These are phyloP conservation scores for Trametopsis cervina DNA, from an alignment of 768 basidiomycete species.

Conservation along the genomic window DNA sequence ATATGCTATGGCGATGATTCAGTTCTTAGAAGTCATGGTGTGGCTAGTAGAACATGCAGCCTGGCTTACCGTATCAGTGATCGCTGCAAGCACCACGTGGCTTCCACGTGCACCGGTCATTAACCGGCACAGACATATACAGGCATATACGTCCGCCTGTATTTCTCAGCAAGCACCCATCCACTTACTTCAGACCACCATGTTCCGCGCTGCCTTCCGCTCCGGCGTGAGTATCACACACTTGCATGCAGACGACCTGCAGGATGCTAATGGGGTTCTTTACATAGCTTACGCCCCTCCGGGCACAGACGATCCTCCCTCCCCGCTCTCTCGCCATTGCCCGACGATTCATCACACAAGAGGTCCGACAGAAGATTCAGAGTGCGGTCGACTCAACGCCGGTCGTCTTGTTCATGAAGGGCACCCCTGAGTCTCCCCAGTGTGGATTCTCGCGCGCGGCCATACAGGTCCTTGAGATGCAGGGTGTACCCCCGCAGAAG, in stretches of 20 bases:
- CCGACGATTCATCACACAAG: slow-evolving; percentile 52
- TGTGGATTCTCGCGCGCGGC: slow-evolving; percentile 97
- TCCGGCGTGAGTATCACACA: slow-evolving; percentile 10
- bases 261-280: not conserved
- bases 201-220: slow-evolving; percentile 13
- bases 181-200: slow-evolving; percentile 5
- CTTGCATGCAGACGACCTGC: not conserved
- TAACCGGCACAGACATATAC: too few species aligned
- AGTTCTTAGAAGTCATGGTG: too few species aligned
- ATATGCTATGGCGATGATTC: too few species aligned
- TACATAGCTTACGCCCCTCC: slow-evolving; percentile 8
- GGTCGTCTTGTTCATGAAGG: slow-evolving; percentile 98
- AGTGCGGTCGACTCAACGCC: slow-evolving; percentile 69
- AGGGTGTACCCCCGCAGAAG: slow-evolving; percentile 75
- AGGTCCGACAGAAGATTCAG: slow-evolving; percentile 58
- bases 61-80: too few species aligned
- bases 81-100: too few species aligned
- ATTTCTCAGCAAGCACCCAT: slow-evolving; percentile 12
- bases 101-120: too few species aligned
- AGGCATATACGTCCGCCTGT: too few species aligned
- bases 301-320: slow-evolving; percentile 13
- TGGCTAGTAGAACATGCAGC: too few species aligned
- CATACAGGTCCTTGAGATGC: slow-evolving; percentile 81
- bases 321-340: slow-evolving; percentile 21
- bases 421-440: slow-evolving; percentile 76